These are phyloP conservation scores for Nemania diffusa DNA, from an alignment of 2,329 filamentous ascomycete genomes.

Conservation along the genomic window DNA sequence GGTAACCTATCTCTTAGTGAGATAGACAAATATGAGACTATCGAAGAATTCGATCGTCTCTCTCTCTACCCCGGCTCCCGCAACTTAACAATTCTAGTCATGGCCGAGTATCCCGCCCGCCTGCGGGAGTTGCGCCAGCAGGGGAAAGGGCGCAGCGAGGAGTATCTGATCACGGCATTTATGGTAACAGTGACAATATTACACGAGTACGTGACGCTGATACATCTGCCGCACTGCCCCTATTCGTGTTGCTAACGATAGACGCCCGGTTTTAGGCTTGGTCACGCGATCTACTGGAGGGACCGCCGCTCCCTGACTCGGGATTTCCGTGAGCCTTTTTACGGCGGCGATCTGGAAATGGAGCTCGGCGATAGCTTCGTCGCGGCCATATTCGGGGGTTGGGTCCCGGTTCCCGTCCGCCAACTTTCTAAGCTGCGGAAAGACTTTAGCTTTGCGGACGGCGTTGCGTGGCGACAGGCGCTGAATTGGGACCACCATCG, in stretches of 20 bases:
- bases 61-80: conserved; percentile 34
- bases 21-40: conserved; percentile 43
- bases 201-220: conserved; percentile 47
- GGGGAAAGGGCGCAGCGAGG: conserved; percentile 43
- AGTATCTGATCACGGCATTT: conserved; percentile 51
- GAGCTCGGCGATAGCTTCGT: conserved; percentile 52
- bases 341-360: conserved; percentile 51
- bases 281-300: conserved; percentile 50
- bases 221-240: not conserved
- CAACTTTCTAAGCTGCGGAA: conserved; percentile 24
- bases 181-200: conserved; percentile 50
- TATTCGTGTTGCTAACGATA: conserved; percentile 4
- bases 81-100: conserved; percentile 45
- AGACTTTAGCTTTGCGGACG: conserved; percentile 43
- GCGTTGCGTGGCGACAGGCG: conserved; percentile 49
- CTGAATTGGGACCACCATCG: conserved; percentile 49
- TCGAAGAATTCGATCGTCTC: conserved; percentile 41
- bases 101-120: conserved; percentile 46
- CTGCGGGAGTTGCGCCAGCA: conserved; percentile 43
- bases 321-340: conserved; percentile 49
- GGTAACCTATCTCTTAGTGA: conserved; percentile 38
- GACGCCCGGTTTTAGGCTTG: conserved; percentile 40
- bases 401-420: conserved; percentile 47
- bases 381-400: conserved; percentile 50
- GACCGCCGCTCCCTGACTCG: conserved; percentile 45